phyloP scores from a whole-genome alignment of 2,329 filamentous ascomycete species.

The Amesomyces nigricolor region DNA sequence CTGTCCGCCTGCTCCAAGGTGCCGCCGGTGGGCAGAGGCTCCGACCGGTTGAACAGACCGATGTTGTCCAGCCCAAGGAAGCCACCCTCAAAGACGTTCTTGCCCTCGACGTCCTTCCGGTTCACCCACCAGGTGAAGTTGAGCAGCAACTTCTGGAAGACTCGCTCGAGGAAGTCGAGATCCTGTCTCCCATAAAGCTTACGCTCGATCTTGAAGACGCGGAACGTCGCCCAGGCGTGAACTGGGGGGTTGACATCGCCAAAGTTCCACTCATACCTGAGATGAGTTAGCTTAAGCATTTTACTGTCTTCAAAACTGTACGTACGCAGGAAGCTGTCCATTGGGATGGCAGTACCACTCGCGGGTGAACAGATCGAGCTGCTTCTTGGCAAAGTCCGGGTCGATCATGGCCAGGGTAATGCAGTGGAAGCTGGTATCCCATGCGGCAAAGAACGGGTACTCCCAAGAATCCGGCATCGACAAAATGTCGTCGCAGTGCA shows the following conservation, averaged over 20 bases:
- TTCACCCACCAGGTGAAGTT: constrained; percentile 99
- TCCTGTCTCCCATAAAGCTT: constrained; percentile 96
- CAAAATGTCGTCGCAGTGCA: constrained; percentile 89
- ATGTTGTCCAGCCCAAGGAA: constrained; percentile 97
- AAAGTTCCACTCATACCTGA: constrained; percentile 87
- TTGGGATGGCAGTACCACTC: constrained; percentile 99
- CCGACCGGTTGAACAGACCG: constrained; percentile 92
- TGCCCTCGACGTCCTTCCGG: constrained; percentile 86
- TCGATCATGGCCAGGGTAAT: constrained; percentile 96
- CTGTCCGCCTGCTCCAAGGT: constrained; percentile 94
- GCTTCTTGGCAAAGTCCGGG: constrained; percentile 96
- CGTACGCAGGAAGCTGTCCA: constrained; percentile 82
- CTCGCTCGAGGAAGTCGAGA: constrained; percentile 88
- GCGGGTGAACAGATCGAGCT: constrained; percentile 88
- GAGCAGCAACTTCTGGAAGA: constrained; percentile 90
- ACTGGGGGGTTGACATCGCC: constrained; percentile 95
- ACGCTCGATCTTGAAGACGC: constrained; percentile 95
- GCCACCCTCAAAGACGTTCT: constrained; percentile 95
- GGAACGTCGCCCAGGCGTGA: constrained; percentile 92
- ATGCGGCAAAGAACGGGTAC: constrained; percentile 95
- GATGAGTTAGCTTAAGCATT: constrained; percentile 19
- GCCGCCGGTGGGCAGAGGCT: constrained; percentile 88
- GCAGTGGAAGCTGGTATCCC: constrained; percentile 96
- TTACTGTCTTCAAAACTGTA: constrained; percentile 11
- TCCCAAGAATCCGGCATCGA: constrained; percentile 99